Percentiles rank a stretch among this genome's conserved stretches.
Conservation (phyloP, 2,329 filamentous ascomycete genomes). For the Ascochyta fabae region DNA sequence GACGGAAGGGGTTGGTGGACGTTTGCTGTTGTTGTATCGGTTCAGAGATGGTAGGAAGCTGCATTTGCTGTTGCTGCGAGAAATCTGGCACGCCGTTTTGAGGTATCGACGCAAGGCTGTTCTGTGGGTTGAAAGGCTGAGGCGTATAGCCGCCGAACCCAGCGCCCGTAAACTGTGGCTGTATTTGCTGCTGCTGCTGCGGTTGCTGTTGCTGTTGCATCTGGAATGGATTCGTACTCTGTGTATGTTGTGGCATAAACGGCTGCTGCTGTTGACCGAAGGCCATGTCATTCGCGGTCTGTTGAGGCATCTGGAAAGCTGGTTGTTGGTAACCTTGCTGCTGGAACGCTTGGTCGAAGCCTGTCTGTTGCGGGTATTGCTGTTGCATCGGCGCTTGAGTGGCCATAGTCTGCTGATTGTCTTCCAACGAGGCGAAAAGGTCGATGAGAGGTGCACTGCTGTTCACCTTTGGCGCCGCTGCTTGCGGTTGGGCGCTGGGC, state of each 20-base stretch:
- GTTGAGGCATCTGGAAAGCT: conserved; percentile 50
- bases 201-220: conserved; percentile 64
- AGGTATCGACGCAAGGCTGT: conserved; percentile 56
- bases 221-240: conserved; percentile 91
- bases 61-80: conserved; percentile 42
- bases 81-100: conserved; percentile 58
- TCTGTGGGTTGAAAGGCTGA: conserved; percentile 60
- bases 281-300: conserved; percentile 38
- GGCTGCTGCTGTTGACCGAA: conserved; percentile 42
- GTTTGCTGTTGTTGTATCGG: conserved; percentile 59
- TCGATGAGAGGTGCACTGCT: conserved; percentile 43
- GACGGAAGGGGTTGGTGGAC: conserved; percentile 90
- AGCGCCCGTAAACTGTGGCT: conserved; percentile 71
- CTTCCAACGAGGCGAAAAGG: conserved; percentile 41
- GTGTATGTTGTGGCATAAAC: conserved; percentile 65
- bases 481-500: conserved; percentile 29
- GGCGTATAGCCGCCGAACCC: conserved; percentile 84
- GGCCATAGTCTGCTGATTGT: conserved; percentile 47
- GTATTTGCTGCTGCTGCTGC: conserved; percentile 54
- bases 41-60: conserved; percentile 43
- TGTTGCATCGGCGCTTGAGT: conserved; percentile 44
- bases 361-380: conserved; percentile 43
- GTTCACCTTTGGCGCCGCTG: conserved; percentile 25
- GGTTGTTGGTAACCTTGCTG: conserved; percentile 28
- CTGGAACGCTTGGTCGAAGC: conserved; percentile 29